Conservation (phyloP, 108 stramenopile genomes). For the Fragilariopsis cylindrus region DNA sequence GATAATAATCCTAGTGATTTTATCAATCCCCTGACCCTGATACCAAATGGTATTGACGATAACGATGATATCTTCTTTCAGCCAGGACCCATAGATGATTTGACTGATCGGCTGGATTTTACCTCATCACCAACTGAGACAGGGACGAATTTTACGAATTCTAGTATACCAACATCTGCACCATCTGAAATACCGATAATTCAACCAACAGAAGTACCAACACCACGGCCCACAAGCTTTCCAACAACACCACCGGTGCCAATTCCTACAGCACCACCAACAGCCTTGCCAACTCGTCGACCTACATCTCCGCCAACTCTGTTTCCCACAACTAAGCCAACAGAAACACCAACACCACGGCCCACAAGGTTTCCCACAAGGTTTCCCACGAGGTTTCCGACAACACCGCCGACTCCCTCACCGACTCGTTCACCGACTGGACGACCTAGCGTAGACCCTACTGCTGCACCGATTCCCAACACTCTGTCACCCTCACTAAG, state of each 20-base stretch:
- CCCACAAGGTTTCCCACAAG: constrained; percentile 16
- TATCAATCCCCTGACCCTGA: not conserved
- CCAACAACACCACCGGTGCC: not conserved
- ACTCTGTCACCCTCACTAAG: not conserved
- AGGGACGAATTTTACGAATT: too few species aligned
- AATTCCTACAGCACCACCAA: constrained; percentile 2
- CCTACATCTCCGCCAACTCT: not conserved
- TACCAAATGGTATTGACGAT: not conserved
- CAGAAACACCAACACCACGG: constrained; percentile 3
- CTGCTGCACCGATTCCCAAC: not conserved
- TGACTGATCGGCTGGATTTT: not conserved
- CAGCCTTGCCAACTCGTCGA: not conserved
- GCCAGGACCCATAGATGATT: not conserved
- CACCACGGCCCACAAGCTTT: not conserved
- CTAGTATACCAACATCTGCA: not conserved
- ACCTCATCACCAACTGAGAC: not conserved
- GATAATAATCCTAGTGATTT: not conserved
- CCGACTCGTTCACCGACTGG: not conserved
- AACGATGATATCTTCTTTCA: not conserved
- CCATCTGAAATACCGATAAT: not conserved
- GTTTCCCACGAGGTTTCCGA: not conserved
- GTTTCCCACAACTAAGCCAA: constrained; percentile 14
- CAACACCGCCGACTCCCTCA: not conserved
- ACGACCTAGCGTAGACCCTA: not conserved
- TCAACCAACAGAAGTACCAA: not conserved